These are phyloP conservation scores for Cyclotella sp. DNA, from an alignment of 108 stramenopile species.

Conservation along the genomic window DNA sequence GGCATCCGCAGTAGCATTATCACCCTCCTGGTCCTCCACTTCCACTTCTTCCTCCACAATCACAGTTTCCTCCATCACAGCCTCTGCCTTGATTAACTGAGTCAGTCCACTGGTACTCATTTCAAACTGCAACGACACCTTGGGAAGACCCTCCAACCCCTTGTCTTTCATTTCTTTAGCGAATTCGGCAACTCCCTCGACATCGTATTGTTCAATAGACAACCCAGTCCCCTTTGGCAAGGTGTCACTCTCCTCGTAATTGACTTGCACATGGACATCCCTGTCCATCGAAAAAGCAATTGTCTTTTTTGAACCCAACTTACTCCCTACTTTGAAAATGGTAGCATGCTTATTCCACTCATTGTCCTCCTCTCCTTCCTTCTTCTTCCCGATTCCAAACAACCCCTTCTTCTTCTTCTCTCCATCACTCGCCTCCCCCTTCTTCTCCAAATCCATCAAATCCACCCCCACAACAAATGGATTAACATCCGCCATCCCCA, in stretches of 20 bases:
- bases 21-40: conserved; percentile 72
- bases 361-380: conserved; percentile 54
- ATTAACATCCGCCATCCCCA: conserved; percentile 93
- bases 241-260: conserved; percentile 79
- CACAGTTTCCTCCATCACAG: conserved; percentile 89
- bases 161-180: conserved; percentile 94
- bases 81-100: conserved; percentile 92
- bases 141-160: conserved; percentile 85
- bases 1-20: conserved; percentile 6
- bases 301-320: conserved; percentile 92
- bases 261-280: conserved; percentile 86
- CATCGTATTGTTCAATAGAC: conserved; percentile 85
- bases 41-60: conserved; percentile 87
- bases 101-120: conserved; percentile 89
- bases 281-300: conserved; percentile 94
- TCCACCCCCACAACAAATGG: conserved; percentile 84
- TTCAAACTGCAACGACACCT: conserved; percentile 96
- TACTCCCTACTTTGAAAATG: conserved; percentile 86
- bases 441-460: conserved; percentile 61
- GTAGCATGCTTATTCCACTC: conserved; percentile 91
- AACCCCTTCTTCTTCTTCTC: conserved; percentile 46
- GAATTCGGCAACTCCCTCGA: conserved; percentile 91
- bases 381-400: conserved; percentile 63
- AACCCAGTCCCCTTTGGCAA: conserved; percentile 76
- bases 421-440: conserved; percentile 7